Base-by-base conservation (phyloP, 345 rosid species). In the Chamaenerion angustifolium region DNA sequence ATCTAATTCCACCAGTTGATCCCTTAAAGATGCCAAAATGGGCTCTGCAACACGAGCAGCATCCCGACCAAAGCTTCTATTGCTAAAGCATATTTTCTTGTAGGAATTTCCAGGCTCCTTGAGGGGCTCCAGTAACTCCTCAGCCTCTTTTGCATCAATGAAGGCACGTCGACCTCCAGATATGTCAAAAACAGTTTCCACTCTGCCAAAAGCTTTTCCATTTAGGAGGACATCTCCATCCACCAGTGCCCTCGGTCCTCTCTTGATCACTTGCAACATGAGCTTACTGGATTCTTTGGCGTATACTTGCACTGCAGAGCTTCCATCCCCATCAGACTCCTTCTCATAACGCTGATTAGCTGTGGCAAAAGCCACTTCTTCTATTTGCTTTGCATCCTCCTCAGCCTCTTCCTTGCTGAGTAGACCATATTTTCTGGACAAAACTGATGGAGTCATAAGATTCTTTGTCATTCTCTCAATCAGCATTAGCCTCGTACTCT, bases 271-370 rank as follows among this genome's bases (percentile, higher is more conserved):
- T 46, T 46, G 19, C 49, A 46, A 46, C 49, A 46, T 46, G 17
- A 46, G 49, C 49, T 46, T 46, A 46, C 49, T 46, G 17, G 49
- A 46, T 46, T 46, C 49, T 15, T 46, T 46, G 19, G 49, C 49
- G n/a, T 46, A 46, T 9, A 46, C 16, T 46, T 46, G 49, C 19
- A 46, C 49, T 14, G 49, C 49, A 46, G 49, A 46, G 16, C 15
- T 14, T 14, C 49, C 49, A 46, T 46, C 49, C 19, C 49, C 49
- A 15, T 46, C 49, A 11, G 49, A 19, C 19, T 46, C 17, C 21
- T 46, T 46, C 49, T 46, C 49, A 46, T 14, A 46, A 14, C 5
- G 19, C 19, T 46, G 16, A 14, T 14, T 46, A 11, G 49, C 49
- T 6, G 49, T 46, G 11, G 49, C 15, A 46, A 46, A 46, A 46